phyloP scores from a whole-genome alignment of 148 eudicot genomes.

The Polygonum aviculare region DNA sequence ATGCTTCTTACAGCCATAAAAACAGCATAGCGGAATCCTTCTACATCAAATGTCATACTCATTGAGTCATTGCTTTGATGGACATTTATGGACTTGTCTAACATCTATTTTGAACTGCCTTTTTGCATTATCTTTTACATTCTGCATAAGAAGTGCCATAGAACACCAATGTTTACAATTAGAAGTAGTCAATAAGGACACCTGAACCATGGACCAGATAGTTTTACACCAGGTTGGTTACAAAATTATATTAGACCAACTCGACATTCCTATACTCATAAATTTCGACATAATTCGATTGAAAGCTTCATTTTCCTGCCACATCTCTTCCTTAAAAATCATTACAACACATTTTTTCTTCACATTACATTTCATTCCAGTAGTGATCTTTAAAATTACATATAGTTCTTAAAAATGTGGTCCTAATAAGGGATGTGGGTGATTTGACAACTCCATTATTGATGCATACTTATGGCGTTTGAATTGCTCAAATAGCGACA shows the following conservation, averaged over 20 bases:
- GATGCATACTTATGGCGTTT: neutral
- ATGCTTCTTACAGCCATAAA: neutral
- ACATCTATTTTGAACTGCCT: neutral
- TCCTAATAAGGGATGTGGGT: conserved; percentile 1
- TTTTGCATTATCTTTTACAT: conserved; percentile 1
- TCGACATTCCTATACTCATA: conserved; percentile 1
- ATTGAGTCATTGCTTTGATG: neutral
- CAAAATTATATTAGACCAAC: neutral
- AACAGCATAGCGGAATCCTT: neutral
- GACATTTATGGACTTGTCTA: conserved; percentile 1
- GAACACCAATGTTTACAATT: neutral
- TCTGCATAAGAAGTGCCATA: neutral
- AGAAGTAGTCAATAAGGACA: neutral
- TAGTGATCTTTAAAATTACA: neutral
- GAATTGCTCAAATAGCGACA: neutral
- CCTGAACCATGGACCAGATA: neutral
- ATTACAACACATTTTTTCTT: neutral
- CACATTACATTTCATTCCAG: neutral
- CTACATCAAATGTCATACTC: conserved; percentile 5
- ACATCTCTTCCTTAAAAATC: neutral
- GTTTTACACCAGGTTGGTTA: neutral
- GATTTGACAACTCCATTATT: neutral
- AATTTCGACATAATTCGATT: neutral
- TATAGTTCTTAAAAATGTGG: neutral
- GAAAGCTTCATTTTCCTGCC: neutral